Evolutionary conservation across 768 basidiomycete species (phyloP).

Genomic region (Coprinellus micaceus): DNA sequence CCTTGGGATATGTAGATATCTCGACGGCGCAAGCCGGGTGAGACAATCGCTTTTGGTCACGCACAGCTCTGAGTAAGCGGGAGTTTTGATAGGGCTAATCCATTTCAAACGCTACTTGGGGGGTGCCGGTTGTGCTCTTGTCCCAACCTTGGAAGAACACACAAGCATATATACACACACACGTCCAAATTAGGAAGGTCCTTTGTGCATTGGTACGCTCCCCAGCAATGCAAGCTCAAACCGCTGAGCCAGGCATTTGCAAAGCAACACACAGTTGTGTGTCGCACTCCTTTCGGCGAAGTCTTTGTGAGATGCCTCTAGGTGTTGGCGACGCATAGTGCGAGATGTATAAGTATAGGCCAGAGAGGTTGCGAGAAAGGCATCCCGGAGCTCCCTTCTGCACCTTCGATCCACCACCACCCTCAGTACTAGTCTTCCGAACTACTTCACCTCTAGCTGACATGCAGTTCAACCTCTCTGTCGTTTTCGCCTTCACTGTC

Average conservation of each 20-base stretch:
- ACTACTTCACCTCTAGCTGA: not conserved
- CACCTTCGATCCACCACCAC: not conserved
- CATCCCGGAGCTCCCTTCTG: not conserved
- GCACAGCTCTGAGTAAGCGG: not conserved
- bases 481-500: not conserved
- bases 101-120: too few relatives aligned
- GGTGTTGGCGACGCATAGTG: not conserved
- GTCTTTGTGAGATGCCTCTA: not conserved
- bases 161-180: too few relatives aligned
- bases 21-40: not conserved
- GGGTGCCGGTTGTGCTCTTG: too few relatives aligned
- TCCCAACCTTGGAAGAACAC: too few relatives aligned
- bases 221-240: too few relatives aligned
- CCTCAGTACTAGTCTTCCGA: not conserved
- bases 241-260: too few relatives aligned
- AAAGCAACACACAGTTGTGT: too few relatives aligned
- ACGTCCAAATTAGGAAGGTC: too few relatives aligned
- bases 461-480: not conserved
- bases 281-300: not conserved
- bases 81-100: not conserved
- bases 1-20: not conserved
- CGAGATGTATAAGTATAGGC: not conserved
- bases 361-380: not conserved
- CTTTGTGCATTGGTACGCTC: too few relatives aligned
- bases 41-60: not conserved